Evolutionary conservation across 305 asterid genomes (phyloP), one percentile per base, ranked within the genome.

Genomic region (Plantago rigida): DNA sequence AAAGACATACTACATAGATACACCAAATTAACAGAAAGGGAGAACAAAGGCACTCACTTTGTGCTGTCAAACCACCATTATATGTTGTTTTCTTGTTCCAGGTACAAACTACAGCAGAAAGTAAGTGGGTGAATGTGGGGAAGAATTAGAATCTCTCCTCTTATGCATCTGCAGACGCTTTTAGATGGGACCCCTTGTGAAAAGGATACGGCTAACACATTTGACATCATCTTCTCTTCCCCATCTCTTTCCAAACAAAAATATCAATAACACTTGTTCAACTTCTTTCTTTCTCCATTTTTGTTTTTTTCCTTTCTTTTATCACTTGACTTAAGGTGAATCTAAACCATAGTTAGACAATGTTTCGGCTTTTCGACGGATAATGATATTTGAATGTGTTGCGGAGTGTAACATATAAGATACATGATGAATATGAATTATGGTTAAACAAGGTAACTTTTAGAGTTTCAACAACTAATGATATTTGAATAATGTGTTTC

Each of bases 111-210:
- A 8, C 44, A 31, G 7, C 39, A 31, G 11, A 15, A 53, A 53
- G 34, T 5, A n/a, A 26, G 42, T 24, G n/a, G 34, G 14, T 51
- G 56, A 51, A 52, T 52, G 58, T 22, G 58, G 56, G 42, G 14
- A 5, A 52, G 58, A 52, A 52, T 52, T 51, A 52, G 58, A 51
- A 52, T 52, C 58, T 52, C 58, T 24, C 58, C 31, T 14, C 31
- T 3, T 52, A 26, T 52, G 28, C 28, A 22, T 36, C 57, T 22
- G 9, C 9, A 11, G 31, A 52, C 36, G n/a, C 57, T 26, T 52
- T 52, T 52, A 2, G 3, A 1, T 13, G 28, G 58, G 58, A 9
- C n/a, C 58, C 17, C 10, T 36, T 5, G 1, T 22, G 56, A 51
- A 51, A 51, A 24, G 39, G 44, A 53, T 26, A 6, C 29, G 44